Evolutionary conservation across 1,139 yeast genomes (phyloP).

Genomic region (Candida mesenterica): DNA sequence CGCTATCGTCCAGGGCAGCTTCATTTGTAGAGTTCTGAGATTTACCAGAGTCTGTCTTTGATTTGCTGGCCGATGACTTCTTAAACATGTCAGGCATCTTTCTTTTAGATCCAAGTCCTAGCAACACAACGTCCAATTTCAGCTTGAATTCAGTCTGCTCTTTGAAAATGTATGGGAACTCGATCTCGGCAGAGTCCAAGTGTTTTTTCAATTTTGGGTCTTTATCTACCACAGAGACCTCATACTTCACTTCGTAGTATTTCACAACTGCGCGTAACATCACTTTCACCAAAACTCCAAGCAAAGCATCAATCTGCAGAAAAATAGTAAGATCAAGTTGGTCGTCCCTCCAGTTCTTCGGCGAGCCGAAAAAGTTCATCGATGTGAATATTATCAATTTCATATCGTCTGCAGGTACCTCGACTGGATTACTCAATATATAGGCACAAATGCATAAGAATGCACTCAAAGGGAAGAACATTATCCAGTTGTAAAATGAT

Average conservation of each 20-base stretch:
- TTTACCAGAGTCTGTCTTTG: too few species aligned
- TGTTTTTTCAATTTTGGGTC: slow-evolving; percentile 21
- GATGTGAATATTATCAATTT: slow-evolving; percentile 30
- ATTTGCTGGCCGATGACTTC: too few species aligned
- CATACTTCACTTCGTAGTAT: slow-evolving; percentile 23
- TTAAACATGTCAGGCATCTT: not conserved
- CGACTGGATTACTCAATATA: slow-evolving; percentile 32
- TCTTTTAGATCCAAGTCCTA: not conserved
- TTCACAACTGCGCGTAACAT: slow-evolving; percentile 26
- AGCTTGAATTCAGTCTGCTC: slow-evolving; percentile 6
- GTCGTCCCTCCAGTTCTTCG: slow-evolving; percentile 11
- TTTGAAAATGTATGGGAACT: slow-evolving; percentile 27
- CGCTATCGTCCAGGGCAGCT: too few species aligned
- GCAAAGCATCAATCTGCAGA: slow-evolving; percentile 24
- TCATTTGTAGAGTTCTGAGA: too few species aligned
- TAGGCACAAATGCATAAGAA: slow-evolving; percentile 31
- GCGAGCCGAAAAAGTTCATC: slow-evolving; percentile 22
- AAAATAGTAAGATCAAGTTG: slow-evolving; percentile 15
- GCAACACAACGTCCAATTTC: not conserved
- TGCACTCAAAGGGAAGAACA: slow-evolving; percentile 35
- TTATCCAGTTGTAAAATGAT: slow-evolving; percentile 33
- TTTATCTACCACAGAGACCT: slow-evolving; percentile 15
- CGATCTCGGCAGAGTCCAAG: slow-evolving; percentile 20
- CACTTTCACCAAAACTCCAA: slow-evolving; percentile 22
- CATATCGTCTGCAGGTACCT: slow-evolving; percentile 30